These are phyloP conservation scores for Solanum chacoense DNA, from an alignment of 305 asterid species.

Conservation along the genomic window DNA sequence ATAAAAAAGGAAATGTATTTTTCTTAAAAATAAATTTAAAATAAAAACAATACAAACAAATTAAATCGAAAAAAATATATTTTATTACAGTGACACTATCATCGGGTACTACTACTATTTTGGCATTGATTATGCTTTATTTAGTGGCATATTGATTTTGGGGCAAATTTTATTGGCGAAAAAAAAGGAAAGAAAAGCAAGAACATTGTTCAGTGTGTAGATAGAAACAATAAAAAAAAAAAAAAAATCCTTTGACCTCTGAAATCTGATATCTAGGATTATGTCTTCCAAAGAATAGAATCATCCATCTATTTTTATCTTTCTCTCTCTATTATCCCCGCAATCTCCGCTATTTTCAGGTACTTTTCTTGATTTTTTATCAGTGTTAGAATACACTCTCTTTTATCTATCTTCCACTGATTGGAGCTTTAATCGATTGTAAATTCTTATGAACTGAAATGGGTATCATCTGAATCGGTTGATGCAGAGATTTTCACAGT, in stretches of 20 bases:
- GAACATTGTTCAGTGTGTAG: background rate
- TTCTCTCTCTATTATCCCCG: background rate
- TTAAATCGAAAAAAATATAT: background rate
- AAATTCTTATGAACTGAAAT: background rate
- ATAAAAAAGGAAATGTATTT: no score
- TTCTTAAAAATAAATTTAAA: no score
- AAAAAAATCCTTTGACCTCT: background rate
- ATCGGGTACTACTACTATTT: background rate
- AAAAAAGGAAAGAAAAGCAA: background rate
- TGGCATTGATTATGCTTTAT: background rate
- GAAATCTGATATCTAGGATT: slow-evolving; percentile 11
- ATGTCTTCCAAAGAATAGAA: slow-evolving; percentile 4
- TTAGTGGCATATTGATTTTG: background rate
- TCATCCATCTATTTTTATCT: background rate
- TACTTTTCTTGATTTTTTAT: background rate
- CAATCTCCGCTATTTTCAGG: background rate
- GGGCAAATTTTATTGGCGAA: background rate
- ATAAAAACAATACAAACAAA: background rate
- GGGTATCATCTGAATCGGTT: background rate
- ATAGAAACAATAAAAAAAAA: background rate
- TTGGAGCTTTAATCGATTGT: background rate
- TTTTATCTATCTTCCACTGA: background rate
- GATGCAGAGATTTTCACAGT: background rate
- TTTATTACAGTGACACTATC: background rate
- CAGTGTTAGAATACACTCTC: background rate